A percentile compares a stretch with the other conserved stretches of the same genome.
Conservation (phyloP, 148 eudicot species). For the Heliosperma pusillum region DNA sequence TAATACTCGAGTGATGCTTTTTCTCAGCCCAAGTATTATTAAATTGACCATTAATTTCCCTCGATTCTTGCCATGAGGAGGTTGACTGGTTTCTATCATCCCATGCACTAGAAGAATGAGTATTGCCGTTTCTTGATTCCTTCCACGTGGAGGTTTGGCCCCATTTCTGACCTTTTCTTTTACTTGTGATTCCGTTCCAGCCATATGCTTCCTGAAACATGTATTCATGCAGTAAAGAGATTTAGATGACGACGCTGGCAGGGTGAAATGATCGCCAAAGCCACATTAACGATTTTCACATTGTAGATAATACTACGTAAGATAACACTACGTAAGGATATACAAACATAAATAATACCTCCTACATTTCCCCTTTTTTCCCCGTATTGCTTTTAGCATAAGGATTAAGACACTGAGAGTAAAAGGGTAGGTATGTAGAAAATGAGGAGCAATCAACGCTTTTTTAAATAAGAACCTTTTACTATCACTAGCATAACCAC, state of each 20-base stretch:
- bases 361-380: not conserved
- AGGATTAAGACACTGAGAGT: not conserved
- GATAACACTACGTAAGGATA: no score
- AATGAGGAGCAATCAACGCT: not conserved
- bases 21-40: slow-evolving; percentile 24
- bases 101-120: slow-evolving; percentile 6
- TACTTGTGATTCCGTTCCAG: slow-evolving; percentile 65
- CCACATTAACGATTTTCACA: no score
- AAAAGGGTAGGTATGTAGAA: not conserved
- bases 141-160: slow-evolving; percentile 41
- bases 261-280: no score
- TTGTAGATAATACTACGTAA: no score
- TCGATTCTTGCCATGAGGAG: slow-evolving; percentile 37
- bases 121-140: slow-evolving; percentile 28
- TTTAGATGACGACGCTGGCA: not conserved
- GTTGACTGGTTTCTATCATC: slow-evolving; percentile 9
- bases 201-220: slow-evolving; percentile 22
- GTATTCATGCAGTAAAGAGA: not conserved
- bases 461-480: not conserved
- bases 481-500: not conserved
- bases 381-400: not conserved
- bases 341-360: no score
- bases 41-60: slow-evolving; percentile 23
- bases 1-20: slow-evolving; percentile 24
- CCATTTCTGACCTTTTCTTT: slow-evolving; percentile 64